Conservation (phyloP, 2,329 filamentous ascomycete genomes). For the Ascocoryne sarcoides region DNA sequence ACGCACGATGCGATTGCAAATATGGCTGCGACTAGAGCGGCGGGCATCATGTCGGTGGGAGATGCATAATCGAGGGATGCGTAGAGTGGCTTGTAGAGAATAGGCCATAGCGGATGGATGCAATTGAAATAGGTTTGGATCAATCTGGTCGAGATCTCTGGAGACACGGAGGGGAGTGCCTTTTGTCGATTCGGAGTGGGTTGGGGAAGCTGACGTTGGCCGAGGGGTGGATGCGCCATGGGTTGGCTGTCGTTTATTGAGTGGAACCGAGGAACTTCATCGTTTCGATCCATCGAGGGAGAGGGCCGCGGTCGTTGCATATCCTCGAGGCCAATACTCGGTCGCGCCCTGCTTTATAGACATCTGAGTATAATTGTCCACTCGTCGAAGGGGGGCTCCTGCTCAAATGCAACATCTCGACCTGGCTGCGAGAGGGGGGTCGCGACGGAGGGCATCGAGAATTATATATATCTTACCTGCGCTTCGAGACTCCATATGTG, state of each 20-base stretch:
- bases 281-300: not conserved
- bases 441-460: not conserved
- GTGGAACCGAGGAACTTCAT: not conserved
- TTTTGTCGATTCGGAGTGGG: not conserved
- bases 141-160: conserved; percentile 19
- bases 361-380: too few species aligned
- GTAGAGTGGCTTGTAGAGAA: conserved; percentile 27
- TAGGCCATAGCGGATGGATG: conserved; percentile 26
- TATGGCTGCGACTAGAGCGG: conserved; percentile 21
- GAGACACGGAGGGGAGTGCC: conserved; percentile 9
- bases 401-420: too few species aligned
- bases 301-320: conserved; percentile 5
- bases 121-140: conserved; percentile 26
- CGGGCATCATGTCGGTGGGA: conserved; percentile 19
- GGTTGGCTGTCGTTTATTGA: not conserved
- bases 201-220: conserved; percentile 2
- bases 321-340: conserved; percentile 1
- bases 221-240: not conserved
- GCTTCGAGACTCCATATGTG: conserved; percentile 23
- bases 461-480: not conserved
- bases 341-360: conserved; percentile 4
- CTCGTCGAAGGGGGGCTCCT: too few species aligned
- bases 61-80: conserved; percentile 19
- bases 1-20: conserved; percentile 25
- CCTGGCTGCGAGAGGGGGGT: too few species aligned